Percentiles rank a stretch among this genome's conserved stretches.
phyloP scores from a whole-genome alignment of 148 eudicot genomes.

The Cornus controversa region DNA sequence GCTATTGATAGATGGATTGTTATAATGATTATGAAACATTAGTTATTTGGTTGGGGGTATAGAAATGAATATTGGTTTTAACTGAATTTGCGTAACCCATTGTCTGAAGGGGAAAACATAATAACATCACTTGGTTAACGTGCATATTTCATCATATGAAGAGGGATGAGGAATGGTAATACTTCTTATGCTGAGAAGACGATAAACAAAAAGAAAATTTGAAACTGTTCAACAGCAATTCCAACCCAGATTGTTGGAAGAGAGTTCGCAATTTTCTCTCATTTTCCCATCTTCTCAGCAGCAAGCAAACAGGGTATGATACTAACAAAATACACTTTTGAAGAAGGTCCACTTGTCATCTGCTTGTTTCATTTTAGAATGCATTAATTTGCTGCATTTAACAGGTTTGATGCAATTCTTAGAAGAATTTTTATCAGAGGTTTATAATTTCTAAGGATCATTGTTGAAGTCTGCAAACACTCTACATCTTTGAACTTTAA shows the following conservation, averaged over 20 bases:
- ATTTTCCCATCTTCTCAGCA: not conserved
- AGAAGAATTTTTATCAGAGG: not conserved
- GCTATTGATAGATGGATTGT: slow-evolving; percentile 25
- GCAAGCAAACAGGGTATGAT: not conserved
- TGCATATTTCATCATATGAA: not conserved
- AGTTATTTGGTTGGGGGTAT: slow-evolving; percentile 19
- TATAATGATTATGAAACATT: slow-evolving; percentile 11
- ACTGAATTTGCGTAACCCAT: not conserved
- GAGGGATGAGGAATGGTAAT: too few relatives aligned
- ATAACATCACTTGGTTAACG: not conserved
- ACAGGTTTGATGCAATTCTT: not conserved
- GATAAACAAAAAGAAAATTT: too few relatives aligned
- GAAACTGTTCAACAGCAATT: not conserved
- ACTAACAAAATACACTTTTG: too few relatives aligned
- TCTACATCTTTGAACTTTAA: too few relatives aligned
- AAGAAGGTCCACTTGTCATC: not conserved
- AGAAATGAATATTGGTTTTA: slow-evolving; percentile 1
- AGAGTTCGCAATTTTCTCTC: not conserved
- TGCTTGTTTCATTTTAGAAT: too few relatives aligned
- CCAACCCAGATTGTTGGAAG: not conserved
- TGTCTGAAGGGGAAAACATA: not conserved
- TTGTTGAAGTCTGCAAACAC: slow-evolving; percentile 41
- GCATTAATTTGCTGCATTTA: not conserved
- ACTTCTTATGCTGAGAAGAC: too few relatives aligned
- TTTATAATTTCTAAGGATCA: slow-evolving; percentile 18